Evolutionary conservation across 352 stramenopile genomes (phyloP), one percentile per base, ranked within the genome.

Genomic region (Blastocystis sp.): DNA sequence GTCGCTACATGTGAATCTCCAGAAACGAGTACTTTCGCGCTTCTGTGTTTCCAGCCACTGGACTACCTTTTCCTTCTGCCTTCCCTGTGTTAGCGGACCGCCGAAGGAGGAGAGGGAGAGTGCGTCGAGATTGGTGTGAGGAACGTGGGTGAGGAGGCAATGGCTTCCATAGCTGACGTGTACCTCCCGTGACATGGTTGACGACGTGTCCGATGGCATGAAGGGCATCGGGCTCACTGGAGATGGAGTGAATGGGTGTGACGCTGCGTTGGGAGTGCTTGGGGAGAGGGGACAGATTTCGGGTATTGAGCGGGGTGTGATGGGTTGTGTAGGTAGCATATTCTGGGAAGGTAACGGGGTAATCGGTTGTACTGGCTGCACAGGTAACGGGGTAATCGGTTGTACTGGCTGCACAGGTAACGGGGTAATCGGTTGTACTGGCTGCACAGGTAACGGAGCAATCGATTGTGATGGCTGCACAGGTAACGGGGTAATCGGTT

Each of bases 31-130:
- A 72, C 61, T 49, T 9, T 42, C 29, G 36, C 42, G 8, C 29
- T 72, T 46, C 27, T 81, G 69, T 16, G 2, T 64, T 46, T 63
- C 29, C 14, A 63, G 18, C n/a, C 38, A 81, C 48, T 81, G 69
- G 24, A 81, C 8, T 14, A 57, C 69, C 8, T 64, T 63, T 11
- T 81, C 69, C 16, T 40, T 29, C 36, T 81, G 61, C 27, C 40
- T 81, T 40, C 69, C 69, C 18, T 64, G 44, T 1, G 69, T 81
- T 7, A 81, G 40, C 36, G 69, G 69, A 11, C 69, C 69, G 34
- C 34, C 40, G 6, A 64, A 63, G 8, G 46, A 42, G 4, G 61
- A 3, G 61, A 59, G 32, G 3, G 51, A 59, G 32, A 59, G 51
- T 18, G 32, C 18, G 32, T 18, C n/a, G 51, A 59, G 32, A 27